Base-by-base conservation (phyloP, 2,329 filamentous ascomycete species). In the Neonectria sp. region DNA sequence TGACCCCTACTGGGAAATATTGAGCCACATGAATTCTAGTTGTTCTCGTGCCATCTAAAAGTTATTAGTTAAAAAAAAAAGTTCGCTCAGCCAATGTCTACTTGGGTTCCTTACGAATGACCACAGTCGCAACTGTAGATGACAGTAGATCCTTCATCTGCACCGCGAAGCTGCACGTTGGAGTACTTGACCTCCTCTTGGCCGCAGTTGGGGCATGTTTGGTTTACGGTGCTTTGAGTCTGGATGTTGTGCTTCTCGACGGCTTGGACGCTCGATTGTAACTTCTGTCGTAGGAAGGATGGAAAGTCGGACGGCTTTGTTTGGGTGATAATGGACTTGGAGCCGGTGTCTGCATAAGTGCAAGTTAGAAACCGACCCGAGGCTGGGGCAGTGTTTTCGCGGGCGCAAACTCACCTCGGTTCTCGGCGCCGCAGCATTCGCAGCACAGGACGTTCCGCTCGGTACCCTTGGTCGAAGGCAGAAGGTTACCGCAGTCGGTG, bases 301-400 rank as follows among this genome's bases (percentile, higher is more conserved):
- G 96, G 96, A 77, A 98, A 98, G 61, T 95, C 93, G 56, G 92
- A 91, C 0, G 94, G 90, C 77, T 97, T 97, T n/a, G 95, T 97
- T 70, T 89, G 86, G 3, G 95, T 97, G 52, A 92, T 86, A 61
- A 95, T 93, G 0, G 90, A 91, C 78, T 93, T 94, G 12, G 92
- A 90, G 9, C 91, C 89, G 29, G 89, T 92, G 80, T 96, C 93
- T 93, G 43, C 21, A 40, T 25, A 6, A 35, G 48, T 35, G 48
- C 29, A 21, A 17, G 68, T 76, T 64, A 76, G 65, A 63, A 57
- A 68, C 57, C 31, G 43, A 25, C 27, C 31, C 55, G 8, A 25
- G n/a, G 9, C n/a, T 6, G 33, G 29, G 27, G 35, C n/a, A 24
- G 52, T 58, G 52, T 35, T 31, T 43, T 48, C 48, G 55, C 15